A percentile compares a stretch with the other conserved stretches of the same genome.
Conservation (phyloP, 148 eudicot genomes). For the Vaccinium corymbosum region DNA sequence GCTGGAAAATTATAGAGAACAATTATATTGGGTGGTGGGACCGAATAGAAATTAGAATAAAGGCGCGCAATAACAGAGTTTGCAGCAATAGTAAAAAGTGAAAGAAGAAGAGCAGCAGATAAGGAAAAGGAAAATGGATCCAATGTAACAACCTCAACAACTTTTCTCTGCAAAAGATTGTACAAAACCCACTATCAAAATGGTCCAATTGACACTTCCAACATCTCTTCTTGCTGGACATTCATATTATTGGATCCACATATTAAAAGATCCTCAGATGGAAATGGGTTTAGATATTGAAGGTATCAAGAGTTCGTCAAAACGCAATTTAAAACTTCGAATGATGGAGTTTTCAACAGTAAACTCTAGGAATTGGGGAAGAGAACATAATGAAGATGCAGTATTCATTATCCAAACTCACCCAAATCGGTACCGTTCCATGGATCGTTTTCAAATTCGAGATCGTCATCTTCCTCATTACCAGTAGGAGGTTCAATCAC, state of each 20-base stretch:
- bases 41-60: conserved; percentile 27
- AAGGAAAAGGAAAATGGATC: conserved; percentile 27
- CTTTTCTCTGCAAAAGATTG: conserved; percentile 9
- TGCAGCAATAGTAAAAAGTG: conserved; percentile 22
- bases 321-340: neutral
- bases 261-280: neutral
- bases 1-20: conserved; percentile 34
- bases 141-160: conserved; percentile 30
- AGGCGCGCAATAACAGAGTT: conserved; percentile 22
- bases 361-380: neutral
- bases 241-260: neutral
- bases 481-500: conserved; percentile 72
- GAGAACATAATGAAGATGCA: neutral
- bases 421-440: conserved; percentile 52
- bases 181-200: neutral
- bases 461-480: conserved; percentile 62
- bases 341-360: neutral
- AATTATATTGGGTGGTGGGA: conserved; percentile 33
- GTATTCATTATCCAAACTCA: conserved; percentile 20
- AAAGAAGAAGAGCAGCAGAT: conserved; percentile 10
- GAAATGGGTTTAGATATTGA: neutral
- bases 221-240: neutral
- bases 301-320: neutral
- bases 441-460: conserved; percentile 51
- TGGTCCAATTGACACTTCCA: neutral